Evolutionary conservation across 148 eudicot genomes (phyloP), one percentile per base, ranked within the genome.

Genomic region (Tetragonia tetragonoides): DNA sequence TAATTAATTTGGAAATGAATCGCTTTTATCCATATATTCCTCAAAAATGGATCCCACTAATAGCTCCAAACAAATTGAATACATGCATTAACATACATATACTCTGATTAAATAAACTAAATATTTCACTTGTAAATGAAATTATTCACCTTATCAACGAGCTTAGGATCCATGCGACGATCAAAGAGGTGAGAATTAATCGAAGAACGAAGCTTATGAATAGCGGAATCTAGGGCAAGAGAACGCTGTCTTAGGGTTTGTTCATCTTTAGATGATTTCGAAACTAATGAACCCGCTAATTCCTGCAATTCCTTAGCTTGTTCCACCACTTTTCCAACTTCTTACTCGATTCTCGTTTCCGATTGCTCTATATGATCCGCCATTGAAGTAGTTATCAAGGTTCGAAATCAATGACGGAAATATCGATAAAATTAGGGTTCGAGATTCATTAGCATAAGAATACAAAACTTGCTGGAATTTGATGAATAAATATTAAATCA

Each of bases 231-330:
- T 38, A 95, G 87, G 0, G 93, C 78, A 53, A 88, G 79, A 37
- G 88, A 91, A 51, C 90, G 89, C 72, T 90, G 89, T 37, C 87
- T 86, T 42, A 95, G 90, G 39, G 83, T 76, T 38, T 89, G 92
- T 74, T 95, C 99, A 14, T 95, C 97, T 65, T 78, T 81, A 2
- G 90, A 68, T 21, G 89, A 84, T 54, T 78, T 88, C 0, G 90
- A 87, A 41, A 91, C 88, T 74, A 89, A 84, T 10, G 93, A 81
- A 7, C 97, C 51, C 1, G 99, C 93, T 20, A 87, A 60, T 20
- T 95, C 99, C 80, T 95, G 97, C 85, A 95, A 68, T 86, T 93
- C 99, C 77, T 91, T 95, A 2, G 89, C 92, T 54, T 87, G 86
- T 66, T 92, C 99, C 63, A 84, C 83, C 39, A 87, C 80, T 70